Conservation (phyloP, 768 basidiomycete genomes). For the Lepiota brunneoincarnata region DNA sequence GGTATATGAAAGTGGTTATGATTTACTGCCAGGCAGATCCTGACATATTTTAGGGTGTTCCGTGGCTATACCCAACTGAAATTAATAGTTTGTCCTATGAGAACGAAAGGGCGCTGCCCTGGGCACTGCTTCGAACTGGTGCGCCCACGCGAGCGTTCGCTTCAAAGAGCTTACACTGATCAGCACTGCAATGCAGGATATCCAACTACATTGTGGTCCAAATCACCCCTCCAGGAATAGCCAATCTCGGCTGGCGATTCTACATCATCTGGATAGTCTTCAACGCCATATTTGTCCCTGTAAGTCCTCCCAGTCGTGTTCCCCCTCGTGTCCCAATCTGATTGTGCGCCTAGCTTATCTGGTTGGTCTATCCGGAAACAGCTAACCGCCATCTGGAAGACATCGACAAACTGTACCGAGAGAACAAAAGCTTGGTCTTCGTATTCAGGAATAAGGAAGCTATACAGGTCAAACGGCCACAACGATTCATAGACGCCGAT, state of each 20-base stretch:
- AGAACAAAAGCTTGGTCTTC: slow-evolving; percentile 37
- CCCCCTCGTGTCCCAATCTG: neutral
- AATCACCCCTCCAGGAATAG: slow-evolving; percentile 45
- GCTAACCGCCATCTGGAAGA: slow-evolving; percentile 49
- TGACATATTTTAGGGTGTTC: slow-evolving; percentile 33
- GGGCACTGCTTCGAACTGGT: slow-evolving; percentile 49
- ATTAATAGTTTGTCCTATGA: slow-evolving; percentile 50
- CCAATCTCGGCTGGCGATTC: slow-evolving; percentile 45
- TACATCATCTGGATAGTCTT: slow-evolving; percentile 49
- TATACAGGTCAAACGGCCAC: slow-evolving; percentile 39
- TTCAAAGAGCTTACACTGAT: neutral
- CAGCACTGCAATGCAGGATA: slow-evolving; percentile 29
- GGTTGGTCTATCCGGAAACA: slow-evolving; percentile 47
- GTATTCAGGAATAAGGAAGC: slow-evolving; percentile 43
- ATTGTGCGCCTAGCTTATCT: slow-evolving; percentile 32
- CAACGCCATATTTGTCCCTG: slow-evolving; percentile 47
- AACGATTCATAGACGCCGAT: slow-evolving; percentile 39
- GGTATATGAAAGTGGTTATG: slow-evolving; percentile 22
- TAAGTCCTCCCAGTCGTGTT: slow-evolving; percentile 20
- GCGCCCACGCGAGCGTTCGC: neutral
- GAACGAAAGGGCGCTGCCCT: slow-evolving; percentile 48
- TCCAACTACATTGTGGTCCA: slow-evolving; percentile 52
- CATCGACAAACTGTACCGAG: slow-evolving; percentile 45
- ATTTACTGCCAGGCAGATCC: neutral
- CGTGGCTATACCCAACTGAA: slow-evolving; percentile 50